Evolutionary conservation across 2,329 filamentous ascomycete genomes (phyloP).

Genomic region (Paracorniculantispora psalliotae): DNA sequence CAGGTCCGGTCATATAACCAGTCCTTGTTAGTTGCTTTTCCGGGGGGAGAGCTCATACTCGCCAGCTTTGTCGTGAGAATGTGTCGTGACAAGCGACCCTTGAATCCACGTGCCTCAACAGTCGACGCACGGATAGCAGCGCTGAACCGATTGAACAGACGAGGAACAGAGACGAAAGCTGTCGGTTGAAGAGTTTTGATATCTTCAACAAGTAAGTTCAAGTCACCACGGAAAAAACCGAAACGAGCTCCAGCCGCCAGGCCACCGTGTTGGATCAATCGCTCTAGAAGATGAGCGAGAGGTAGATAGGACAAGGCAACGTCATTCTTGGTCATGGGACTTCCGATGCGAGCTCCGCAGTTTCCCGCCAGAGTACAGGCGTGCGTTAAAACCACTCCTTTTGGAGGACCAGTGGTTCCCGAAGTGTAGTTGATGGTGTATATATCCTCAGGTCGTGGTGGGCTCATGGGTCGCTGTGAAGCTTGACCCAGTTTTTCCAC

Average conservation of each 20-base stretch:
- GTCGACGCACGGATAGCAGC: constrained; percentile 76
- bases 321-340: no score
- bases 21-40: constrained; percentile 74
- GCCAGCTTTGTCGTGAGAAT: constrained; percentile 77
- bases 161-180: constrained; percentile 80
- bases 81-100: constrained; percentile 74
- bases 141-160: constrained; percentile 87
- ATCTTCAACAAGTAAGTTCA: constrained; percentile 84
- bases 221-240: constrained; percentile 92
- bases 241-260: constrained; percentile 69
- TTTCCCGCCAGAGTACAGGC: constrained; percentile 71
- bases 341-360: constrained; percentile 50
- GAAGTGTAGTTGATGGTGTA: constrained; percentile 91
- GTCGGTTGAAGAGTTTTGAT: constrained; percentile 82
- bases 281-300: constrained; percentile 88
- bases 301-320: constrained; percentile 82
- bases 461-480: constrained; percentile 63
- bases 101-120: constrained; percentile 71
- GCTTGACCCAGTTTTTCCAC: constrained; percentile 76
- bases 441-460: constrained; percentile 68
- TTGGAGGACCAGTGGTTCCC: constrained; percentile 76
- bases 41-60: constrained; percentile 64
- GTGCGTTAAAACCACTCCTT: constrained; percentile 81
- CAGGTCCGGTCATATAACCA: constrained; percentile 81
- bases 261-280: constrained; percentile 72